These are phyloP conservation scores for Calocera cornea DNA, from an alignment of 768 basidiomycete genomes.

Conservation along the genomic window DNA sequence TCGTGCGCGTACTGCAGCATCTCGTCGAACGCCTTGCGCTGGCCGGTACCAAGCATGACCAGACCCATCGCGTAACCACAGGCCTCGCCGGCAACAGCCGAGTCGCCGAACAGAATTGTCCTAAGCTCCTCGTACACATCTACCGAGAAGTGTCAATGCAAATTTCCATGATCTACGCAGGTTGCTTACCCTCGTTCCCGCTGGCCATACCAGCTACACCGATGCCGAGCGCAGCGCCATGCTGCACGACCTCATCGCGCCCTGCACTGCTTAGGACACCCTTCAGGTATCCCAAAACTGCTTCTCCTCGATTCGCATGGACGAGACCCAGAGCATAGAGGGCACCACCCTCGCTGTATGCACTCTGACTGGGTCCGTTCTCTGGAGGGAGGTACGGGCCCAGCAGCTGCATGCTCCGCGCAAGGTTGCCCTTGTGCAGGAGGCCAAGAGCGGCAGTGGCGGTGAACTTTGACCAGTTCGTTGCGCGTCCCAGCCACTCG, in stretches of 20 bases:
- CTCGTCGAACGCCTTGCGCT: conserved; percentile 65
- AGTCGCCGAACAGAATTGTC: conserved; percentile 79
- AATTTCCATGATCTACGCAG: no score
- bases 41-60: conserved; percentile 92
- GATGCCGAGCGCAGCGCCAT: conserved; percentile 93
- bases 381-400: conserved; percentile 82
- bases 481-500: conserved; percentile 88
- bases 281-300: conserved; percentile 63
- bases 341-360: conserved; percentile 92
- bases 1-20: conserved; percentile 95
- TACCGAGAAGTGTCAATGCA: conserved; percentile 10
- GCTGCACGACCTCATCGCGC: conserved; percentile 77
- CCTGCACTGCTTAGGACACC: conserved; percentile 62
- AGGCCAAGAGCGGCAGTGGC: conserved; percentile 94
- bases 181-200: conserved; percentile 42
- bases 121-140: conserved; percentile 90
- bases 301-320: conserved; percentile 74
- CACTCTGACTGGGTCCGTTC: conserved; percentile 45
- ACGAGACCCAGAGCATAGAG: conserved; percentile 89
- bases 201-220: conserved; percentile 93
- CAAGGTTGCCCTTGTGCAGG: conserved; percentile 93
- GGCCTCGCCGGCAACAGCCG: conserved; percentile 90
- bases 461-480: conserved; percentile 98
- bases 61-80: conserved; percentile 96
- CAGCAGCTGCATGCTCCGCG: conserved; percentile 83